These are phyloP conservation scores for Hymenoscyphus fraxineus DNA, from an alignment of 2,329 filamentous ascomycete species.

Conservation along the genomic window DNA sequence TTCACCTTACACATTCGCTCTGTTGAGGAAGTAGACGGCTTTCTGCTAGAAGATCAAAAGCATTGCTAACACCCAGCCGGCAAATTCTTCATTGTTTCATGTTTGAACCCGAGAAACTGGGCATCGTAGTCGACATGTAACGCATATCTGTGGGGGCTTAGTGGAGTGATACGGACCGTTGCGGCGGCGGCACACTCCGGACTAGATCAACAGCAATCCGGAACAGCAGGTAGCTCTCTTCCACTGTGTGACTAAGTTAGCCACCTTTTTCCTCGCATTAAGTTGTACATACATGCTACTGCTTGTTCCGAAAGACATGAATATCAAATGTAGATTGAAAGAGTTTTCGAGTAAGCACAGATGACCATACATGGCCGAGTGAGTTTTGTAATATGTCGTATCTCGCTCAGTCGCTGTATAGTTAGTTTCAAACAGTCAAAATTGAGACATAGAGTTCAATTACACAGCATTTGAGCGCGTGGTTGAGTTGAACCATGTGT, in stretches of 20 bases:
- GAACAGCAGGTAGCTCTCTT: too few species aligned
- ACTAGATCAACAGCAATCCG: neutral
- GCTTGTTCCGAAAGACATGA: neutral
- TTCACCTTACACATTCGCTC: neutral
- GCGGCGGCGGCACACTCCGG: neutral
- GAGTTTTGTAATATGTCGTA: neutral
- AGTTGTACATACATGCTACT: neutral
- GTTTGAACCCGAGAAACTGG: neutral
- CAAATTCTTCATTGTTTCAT: neutral
- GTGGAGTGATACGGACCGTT: neutral
- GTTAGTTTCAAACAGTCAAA: neutral
- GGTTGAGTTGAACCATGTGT: neutral
- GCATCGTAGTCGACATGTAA: constrained; percentile 3
- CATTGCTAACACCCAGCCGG: neutral
- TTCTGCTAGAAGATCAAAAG: neutral
- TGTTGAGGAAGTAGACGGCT: neutral
- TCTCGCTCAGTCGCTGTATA: neutral
- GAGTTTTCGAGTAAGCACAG: neutral
- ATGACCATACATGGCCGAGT: neutral
- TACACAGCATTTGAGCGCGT: neutral
- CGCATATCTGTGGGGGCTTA: neutral
- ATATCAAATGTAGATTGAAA: neutral
- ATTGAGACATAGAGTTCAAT: neutral
- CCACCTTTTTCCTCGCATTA: neutral
- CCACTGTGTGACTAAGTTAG: neutral